Base-by-base conservation (phyloP, 306 rosid genomes). In the Quercus engelmannii region DNA sequence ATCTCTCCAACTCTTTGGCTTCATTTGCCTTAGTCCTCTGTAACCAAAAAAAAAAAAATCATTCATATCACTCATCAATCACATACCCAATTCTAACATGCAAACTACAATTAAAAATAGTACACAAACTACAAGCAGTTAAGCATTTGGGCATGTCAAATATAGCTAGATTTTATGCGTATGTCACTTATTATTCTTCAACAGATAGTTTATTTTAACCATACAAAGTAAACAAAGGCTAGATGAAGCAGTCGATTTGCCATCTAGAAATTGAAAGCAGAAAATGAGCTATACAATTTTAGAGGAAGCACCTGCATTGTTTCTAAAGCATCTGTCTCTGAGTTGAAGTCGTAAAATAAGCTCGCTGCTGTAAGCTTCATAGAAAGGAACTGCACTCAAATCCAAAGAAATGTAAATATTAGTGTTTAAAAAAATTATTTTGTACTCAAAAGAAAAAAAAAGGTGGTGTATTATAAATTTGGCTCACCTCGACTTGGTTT, bases 361-460 rank as follows among this genome's bases (percentile, higher is more conserved):
- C 96, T 95, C 23, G 98, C 99, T 62, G 97, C 97, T 31, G 98
- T 89, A 20, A 95, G 89, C 81, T 89, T 95, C 98, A 95, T 88
- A 1, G 98, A 95, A 23, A 95, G 96, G 80, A 95, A 95, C 99
- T 95, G 96, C 85, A 86, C 82, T 38, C 31, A 78, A 68, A 80
- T 64, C 6, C 57, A 80, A 64, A 79, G 1, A 33, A 10, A 55
- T 35, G 69, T 71, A n/a, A 64, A 1, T 19, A 5, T 49, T 49
- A 49, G 54, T 49, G 17, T 49, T 13, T 23, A 56, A 9, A 26
- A 25, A 46, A 79, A 73, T 75, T 0, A 38, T 82, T 63, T 62
- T 5, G 23, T 69, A 49, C 3, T 41, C 2, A 54, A 19, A 74
- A 76, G 14, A 30, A 55, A 2, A 28, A 17, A 71, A 71, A 46